Evolutionary conservation across 2,329 filamentous ascomycete species (phyloP).

Genomic region (Neospermospora avenae): DNA sequence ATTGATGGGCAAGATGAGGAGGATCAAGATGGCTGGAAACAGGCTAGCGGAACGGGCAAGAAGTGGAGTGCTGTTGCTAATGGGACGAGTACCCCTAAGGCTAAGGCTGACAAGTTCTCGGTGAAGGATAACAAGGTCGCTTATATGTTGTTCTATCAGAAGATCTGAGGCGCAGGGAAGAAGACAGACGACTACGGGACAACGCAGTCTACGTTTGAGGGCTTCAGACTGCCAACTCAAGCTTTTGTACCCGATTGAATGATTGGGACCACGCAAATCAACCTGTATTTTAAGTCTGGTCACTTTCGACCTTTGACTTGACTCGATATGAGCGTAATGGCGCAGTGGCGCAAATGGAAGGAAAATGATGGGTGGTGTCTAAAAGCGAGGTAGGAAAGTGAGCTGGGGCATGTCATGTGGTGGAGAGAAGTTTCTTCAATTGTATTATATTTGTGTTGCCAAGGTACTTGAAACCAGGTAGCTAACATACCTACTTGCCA

Average conservation of each 20-base stretch:
- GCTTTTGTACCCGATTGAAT: neutral
- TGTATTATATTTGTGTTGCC: conserved; percentile 25
- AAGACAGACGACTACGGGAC: neutral
- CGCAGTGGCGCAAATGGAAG: conserved; percentile 13
- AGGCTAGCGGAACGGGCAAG: conserved; percentile 70
- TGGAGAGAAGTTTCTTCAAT: conserved; percentile 15
- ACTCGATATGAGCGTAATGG: conserved; percentile 21
- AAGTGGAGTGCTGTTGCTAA: conserved; percentile 74
- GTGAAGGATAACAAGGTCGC: conserved; percentile 94
- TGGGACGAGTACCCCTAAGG: conserved; percentile 55
- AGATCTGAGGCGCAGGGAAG: conserved; percentile 26
- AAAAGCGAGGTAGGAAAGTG: conserved; percentile 15
- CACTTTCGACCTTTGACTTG: conserved; percentile 14
- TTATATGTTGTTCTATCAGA: conserved; percentile 92
- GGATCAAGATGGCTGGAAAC: conserved; percentile 77
- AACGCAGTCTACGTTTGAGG: neutral
- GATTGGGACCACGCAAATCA: neutral
- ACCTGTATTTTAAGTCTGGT: conserved; percentile 21
- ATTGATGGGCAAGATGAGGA: conserved; percentile 63
- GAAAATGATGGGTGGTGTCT: conserved; percentile 19
- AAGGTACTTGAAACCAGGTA: too few species aligned
- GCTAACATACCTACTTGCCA: conserved; percentile 3
- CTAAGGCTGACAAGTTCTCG: conserved; percentile 55
- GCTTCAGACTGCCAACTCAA: neutral
- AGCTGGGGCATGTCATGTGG: conserved; percentile 19